These are phyloP conservation scores for Cryptococcus maquisensis DNA, from an alignment of 1,284 basidiomycete species.

Conservation along the genomic window DNA sequence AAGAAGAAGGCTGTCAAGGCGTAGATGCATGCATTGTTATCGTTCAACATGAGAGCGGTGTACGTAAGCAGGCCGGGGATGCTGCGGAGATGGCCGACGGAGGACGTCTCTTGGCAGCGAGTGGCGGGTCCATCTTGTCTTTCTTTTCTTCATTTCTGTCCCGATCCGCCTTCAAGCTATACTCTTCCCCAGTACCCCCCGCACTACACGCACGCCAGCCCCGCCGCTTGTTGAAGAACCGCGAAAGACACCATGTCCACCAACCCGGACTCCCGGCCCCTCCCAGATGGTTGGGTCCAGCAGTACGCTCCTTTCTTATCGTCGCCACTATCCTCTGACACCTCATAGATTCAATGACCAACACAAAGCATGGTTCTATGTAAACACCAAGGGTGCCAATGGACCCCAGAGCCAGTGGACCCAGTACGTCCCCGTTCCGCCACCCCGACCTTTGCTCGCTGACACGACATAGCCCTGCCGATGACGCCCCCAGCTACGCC, in stretches of 20 bases:
- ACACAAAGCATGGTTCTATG: slow-evolving; percentile 51
- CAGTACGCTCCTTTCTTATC: slow-evolving; percentile 28
- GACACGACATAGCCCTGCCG: slow-evolving; percentile 35
- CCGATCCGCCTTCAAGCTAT: too few species aligned
- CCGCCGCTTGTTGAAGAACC: too few species aligned
- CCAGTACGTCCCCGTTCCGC: slow-evolving; percentile 32
- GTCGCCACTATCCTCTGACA: not conserved
- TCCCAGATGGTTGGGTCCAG: slow-evolving; percentile 45
- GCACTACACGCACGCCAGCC: too few species aligned
- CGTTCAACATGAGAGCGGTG: too few species aligned
- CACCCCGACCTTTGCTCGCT: not conserved
- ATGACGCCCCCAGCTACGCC: slow-evolving; percentile 30
- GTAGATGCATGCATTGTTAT: too few species aligned
- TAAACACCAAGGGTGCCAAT: slow-evolving; percentile 45
- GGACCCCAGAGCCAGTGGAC: slow-evolving; percentile 45
- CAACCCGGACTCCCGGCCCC: slow-evolving; percentile 42
- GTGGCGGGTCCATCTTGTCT: too few species aligned
- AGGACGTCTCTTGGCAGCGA: too few species aligned
- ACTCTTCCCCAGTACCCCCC: too few species aligned
- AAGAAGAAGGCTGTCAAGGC: slow-evolving; percentile 1
- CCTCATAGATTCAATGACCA: slow-evolving; percentile 38
- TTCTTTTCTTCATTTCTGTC: too few species aligned
- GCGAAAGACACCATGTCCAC: slow-evolving; percentile 23
- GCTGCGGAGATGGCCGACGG: too few species aligned
- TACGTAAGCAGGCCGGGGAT: too few species aligned